Percentiles rank a stretch among this genome's conserved stretches.
Conservation (phyloP, 75 land plant genomes). For the Pseudotsuga menziesii region DNA sequence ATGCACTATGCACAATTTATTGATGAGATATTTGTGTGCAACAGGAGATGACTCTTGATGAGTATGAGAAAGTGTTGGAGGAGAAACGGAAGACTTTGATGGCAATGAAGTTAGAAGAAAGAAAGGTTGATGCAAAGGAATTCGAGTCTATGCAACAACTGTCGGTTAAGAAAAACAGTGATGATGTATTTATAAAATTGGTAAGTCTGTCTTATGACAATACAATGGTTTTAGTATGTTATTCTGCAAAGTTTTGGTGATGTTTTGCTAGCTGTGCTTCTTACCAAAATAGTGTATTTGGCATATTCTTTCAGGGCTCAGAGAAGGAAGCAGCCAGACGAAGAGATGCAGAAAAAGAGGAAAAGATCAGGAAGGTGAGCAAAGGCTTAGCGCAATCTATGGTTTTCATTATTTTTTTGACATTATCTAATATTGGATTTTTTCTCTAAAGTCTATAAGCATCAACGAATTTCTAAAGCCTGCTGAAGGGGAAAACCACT, state of each 20-base stretch:
- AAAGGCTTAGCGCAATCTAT: neutral
- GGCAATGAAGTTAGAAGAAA: conserved; percentile 46
- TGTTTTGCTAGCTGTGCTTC: too few relatives aligned
- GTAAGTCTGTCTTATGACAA: conserved; percentile 16
- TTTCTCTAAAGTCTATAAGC: conserved; percentile 39
- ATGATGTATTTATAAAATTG: conserved; percentile 63
- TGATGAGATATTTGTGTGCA: too few relatives aligned
- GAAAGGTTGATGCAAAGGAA: conserved; percentile 61
- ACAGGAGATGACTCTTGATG: conserved; percentile 70
- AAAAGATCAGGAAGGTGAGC: conserved; percentile 52
- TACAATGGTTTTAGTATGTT: too few relatives aligned
- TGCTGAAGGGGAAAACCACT: conserved; percentile 30
- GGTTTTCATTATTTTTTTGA: neutral
- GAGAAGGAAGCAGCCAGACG: conserved; percentile 50
- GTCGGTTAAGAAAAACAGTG: conserved; percentile 43
- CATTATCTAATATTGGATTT: neutral
- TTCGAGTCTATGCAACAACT: conserved; percentile 61
- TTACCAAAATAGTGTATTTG: too few relatives aligned
- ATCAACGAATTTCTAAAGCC: conserved; percentile 64
- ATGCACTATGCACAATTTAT: too few relatives aligned
- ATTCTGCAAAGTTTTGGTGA: too few relatives aligned
- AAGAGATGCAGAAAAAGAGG: conserved; percentile 73
- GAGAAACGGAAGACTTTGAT: conserved; percentile 53
- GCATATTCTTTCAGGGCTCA: conserved; percentile 27
- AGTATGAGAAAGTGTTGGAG: conserved; percentile 59